phyloP scores from a whole-genome alignment of 192 early-diverging fungal species.

The Backusella tarrabulga region DNA sequence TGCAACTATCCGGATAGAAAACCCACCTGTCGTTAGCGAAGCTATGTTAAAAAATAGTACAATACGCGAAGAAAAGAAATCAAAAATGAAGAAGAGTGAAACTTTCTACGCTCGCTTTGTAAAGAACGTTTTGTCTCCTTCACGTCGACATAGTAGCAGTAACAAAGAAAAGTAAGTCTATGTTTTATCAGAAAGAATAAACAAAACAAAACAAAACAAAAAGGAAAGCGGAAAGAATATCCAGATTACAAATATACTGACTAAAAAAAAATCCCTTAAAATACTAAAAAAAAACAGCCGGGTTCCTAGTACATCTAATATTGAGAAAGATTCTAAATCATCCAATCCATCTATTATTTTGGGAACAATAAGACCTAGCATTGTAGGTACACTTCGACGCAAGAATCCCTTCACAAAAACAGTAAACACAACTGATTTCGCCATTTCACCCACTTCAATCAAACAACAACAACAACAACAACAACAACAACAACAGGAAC shows the following conservation, averaged over 20 bases:
- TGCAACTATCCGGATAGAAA: constrained; percentile 15
- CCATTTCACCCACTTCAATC: neutral
- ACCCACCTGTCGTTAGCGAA: neutral
- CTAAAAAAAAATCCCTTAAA: neutral
- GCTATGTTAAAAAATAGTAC: neutral
- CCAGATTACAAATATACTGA: neutral
- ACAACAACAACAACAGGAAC: neutral
- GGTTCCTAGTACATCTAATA: neutral
- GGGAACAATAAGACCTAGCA: neutral
- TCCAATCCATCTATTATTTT: neutral
- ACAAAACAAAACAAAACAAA: neutral
- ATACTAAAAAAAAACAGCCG: neutral
- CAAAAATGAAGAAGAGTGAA: constrained; percentile 25
- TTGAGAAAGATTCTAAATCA: neutral
- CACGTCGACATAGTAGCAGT: neutral
- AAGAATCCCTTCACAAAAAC: constrained; percentile 25
- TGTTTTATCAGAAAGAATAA: neutral
- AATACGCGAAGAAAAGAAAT: neutral
- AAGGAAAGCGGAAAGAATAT: neutral
- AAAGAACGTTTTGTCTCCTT: constrained; percentile 21
- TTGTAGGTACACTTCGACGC: constrained; percentile 27
- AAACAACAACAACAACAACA: neutral
- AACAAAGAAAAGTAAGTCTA: constrained; percentile 11
- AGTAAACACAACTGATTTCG: constrained; percentile 2
- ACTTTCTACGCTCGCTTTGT: constrained; percentile 26